These are phyloP conservation scores for Penstemon newberryi DNA, from an alignment of 257 asterid species.

Conservation along the genomic window DNA sequence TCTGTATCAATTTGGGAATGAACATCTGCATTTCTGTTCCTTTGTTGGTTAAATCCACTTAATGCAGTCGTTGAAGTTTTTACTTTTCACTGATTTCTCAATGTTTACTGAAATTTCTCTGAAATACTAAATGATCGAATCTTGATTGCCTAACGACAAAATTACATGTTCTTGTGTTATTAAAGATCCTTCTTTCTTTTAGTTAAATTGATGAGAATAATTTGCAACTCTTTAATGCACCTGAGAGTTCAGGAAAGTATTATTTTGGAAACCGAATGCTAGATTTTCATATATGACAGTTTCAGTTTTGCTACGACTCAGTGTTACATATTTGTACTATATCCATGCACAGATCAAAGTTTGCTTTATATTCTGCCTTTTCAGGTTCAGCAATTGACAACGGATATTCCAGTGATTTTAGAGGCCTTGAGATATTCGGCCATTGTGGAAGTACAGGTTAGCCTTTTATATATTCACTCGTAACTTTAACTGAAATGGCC, in stretches of 20 bases:
- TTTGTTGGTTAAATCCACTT: slow-evolving; percentile 4
- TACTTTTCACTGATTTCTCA: no score
- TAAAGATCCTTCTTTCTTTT: neutral
- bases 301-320: neutral
- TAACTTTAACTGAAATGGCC: neutral
- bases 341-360: slow-evolving; percentile 35
- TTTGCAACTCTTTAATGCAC: slow-evolving; percentile 8
- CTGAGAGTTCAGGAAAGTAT: neutral
- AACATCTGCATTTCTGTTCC: neutral
- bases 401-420: slow-evolving; percentile 58
- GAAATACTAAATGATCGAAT: no score
- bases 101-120: no score
- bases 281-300: slow-evolving; percentile 1
- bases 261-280: neutral
- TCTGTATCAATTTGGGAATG: neutral
- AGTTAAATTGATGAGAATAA: neutral
- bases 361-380: slow-evolving; percentile 32
- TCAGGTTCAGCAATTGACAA: slow-evolving; percentile 70
- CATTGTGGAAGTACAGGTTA: slow-evolving; percentile 75
- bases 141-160: no score
- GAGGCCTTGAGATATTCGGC: slow-evolving; percentile 60
- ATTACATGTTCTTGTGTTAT: neutral
- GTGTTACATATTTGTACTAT: slow-evolving; percentile 3
- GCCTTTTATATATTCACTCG: slow-evolving; percentile 2
- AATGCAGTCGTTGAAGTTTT: neutral